Evolutionary conservation across 2,329 filamentous ascomycete species (phyloP).

Genomic region (Penicillium expansum): DNA sequence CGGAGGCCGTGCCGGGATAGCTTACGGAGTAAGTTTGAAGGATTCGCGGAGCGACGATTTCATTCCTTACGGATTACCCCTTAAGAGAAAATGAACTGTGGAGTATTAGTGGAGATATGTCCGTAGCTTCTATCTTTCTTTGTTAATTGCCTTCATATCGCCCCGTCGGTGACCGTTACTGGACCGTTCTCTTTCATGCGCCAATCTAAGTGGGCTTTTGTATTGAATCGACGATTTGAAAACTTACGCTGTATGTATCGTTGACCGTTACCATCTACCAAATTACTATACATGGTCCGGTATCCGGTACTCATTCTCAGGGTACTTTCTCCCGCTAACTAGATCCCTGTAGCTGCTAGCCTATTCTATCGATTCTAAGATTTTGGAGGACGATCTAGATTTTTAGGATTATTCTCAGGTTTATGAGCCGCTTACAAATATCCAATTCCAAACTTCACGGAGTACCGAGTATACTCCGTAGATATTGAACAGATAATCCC

Average conservation of each 20-base stretch:
- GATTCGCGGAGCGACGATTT: not conserved
- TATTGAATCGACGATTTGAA: not conserved
- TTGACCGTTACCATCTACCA: not conserved
- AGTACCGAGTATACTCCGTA: not conserved
- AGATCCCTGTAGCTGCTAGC: not conserved
- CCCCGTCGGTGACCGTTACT: constrained; percentile 2
- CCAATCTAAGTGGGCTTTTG: constrained; percentile 1
- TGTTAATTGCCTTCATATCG: not conserved
- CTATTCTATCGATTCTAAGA: not conserved
- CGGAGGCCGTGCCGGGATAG: constrained; percentile 11
- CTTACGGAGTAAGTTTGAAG: not conserved
- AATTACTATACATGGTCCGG: not conserved
- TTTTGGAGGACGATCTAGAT: not conserved
- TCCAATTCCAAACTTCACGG: not conserved
- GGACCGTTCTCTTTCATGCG: not conserved
- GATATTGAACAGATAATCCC: not conserved
- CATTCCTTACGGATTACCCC: not conserved
- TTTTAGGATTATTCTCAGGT: not conserved
- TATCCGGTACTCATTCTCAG: not conserved
- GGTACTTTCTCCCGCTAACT: not conserved
- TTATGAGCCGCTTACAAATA: not conserved
- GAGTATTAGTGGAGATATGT: constrained; percentile 5
- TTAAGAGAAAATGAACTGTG: constrained; percentile 8
- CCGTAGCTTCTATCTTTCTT: constrained; percentile 5
- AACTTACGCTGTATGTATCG: not conserved